These are phyloP conservation scores for Pythium scleroteichum DNA, from an alignment of 352 stramenopile genomes.

Conservation along the genomic window DNA sequence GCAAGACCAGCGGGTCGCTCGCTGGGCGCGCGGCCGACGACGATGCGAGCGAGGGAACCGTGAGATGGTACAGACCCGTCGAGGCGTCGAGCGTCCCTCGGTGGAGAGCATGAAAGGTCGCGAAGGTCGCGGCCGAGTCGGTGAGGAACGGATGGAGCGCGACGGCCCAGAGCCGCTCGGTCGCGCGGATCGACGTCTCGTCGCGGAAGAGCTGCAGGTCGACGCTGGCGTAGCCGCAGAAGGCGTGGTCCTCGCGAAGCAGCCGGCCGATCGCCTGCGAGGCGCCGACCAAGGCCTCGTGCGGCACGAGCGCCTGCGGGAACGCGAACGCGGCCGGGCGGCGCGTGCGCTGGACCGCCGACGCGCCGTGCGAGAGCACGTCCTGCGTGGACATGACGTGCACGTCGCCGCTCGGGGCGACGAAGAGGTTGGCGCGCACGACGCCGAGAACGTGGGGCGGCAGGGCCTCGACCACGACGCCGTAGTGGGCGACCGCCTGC, in stretches of 20 bases:
- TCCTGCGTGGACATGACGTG: conserved; percentile 76
- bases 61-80: conserved; percentile 40
- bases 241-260: conserved; percentile 37
- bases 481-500: conserved; percentile 58
- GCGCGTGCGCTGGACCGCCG: conserved; percentile 30
- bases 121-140: conserved; percentile 72
- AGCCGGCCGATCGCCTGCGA: conserved; percentile 47
- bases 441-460: conserved; percentile 42
- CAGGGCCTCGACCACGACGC: conserved; percentile 80
- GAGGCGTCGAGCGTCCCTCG: conserved; percentile 38
- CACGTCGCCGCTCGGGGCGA: conserved; percentile 68
- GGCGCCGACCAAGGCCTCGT: conserved; percentile 69
- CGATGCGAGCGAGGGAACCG: conserved; percentile 10
- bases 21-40: neutral
- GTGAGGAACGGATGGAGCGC: conserved; percentile 78
- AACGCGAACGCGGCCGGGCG: conserved; percentile 63
- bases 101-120: conserved; percentile 66
- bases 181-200: conserved; percentile 11
- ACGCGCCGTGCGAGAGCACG: conserved; percentile 34
- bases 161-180: conserved; percentile 70
- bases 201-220: conserved; percentile 81
- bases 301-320: conserved; percentile 75
- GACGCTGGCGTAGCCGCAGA: conserved; percentile 85
- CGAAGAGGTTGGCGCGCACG: conserved; percentile 77
- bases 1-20: conserved; percentile 12